Evolutionary conservation across 352 stramenopile genomes (phyloP), one percentile per base, ranked within the genome.

Genomic region (Elongisporangium prolatum): DNA sequence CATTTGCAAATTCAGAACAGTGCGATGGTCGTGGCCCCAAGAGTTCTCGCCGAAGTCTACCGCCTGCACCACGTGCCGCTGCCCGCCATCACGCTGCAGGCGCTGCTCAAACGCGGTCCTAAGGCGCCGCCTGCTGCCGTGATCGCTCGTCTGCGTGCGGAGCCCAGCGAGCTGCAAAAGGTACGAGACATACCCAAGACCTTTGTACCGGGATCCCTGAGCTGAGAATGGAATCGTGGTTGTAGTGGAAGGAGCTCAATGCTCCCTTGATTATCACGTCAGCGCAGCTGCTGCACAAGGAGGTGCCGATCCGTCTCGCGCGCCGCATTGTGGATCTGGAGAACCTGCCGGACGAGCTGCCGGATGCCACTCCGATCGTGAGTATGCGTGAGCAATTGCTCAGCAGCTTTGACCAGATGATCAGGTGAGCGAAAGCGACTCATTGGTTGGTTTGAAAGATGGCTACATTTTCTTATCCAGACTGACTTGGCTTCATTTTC

Each of bases 311-410:
- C 65, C 84, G 84, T 17, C 71, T 93, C 52, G 81, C 84, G 21
- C 77, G 84, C 13, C 84, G 84, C 48, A 89, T 93, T 51, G 84
- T 93, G 44, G 84, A 93, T 65, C 66, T 93, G 7, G 84, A 93
- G 64, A 93, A 91, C 61, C 60, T 93, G 44, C 81, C 84, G 47
- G 78, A 79, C 40, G 79, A 85, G 17, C 71, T 93, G 49, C 79
- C 81, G 9, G 64, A 80, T 22, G 74, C 79, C 24, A 60, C 69
- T 21, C 70, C 78, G 58, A 88, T 93, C 53, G 56, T 88, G 54
- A 80, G 67, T 47, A 59, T 91, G 21, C 81, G 84, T 20, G 68
- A 89, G 50, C 62, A 79, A 50, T 68, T 93, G 10, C 69, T 93
- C 25, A 54, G 64, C 57, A 91, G 77, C 62, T 93, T 93, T 65